phyloP scores from a whole-genome alignment of 2,329 filamentous ascomycete genomes.

The Alternaria sp. region DNA sequence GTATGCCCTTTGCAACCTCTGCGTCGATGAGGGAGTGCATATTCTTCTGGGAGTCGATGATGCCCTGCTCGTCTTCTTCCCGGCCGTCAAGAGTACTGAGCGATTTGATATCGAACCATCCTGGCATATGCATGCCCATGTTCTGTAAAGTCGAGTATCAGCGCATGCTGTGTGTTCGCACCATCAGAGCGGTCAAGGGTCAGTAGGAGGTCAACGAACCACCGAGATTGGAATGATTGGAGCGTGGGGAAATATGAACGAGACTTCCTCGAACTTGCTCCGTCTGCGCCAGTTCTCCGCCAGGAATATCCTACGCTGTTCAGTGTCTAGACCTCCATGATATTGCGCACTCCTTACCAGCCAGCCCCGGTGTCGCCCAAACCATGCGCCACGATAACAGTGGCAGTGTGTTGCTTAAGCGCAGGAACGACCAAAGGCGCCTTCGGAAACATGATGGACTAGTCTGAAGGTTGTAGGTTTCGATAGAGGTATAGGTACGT shows the following conservation, averaged over 20 bases:
- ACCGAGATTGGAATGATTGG: constrained; percentile 85
- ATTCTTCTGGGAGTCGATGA: constrained; percentile 75
- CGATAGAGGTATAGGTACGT: constrained; percentile 18
- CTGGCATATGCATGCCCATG: constrained; percentile 80
- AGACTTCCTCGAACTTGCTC: constrained; percentile 83
- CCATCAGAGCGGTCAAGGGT: not conserved
- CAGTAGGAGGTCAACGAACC: constrained; percentile 58
- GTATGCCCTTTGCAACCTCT: constrained; percentile 82
- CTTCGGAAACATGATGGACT: constrained; percentile 45
- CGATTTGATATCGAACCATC: constrained; percentile 79
- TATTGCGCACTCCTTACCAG: constrained; percentile 63
- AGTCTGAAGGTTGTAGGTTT: constrained; percentile 11
- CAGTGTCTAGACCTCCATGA: constrained; percentile 18
- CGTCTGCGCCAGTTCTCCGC: constrained; percentile 87
- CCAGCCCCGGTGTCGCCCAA: constrained; percentile 81
- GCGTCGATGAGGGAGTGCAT: constrained; percentile 80
- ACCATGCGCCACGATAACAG: constrained; percentile 93
- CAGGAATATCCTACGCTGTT: constrained; percentile 67
- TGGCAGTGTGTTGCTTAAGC: constrained; percentile 84
- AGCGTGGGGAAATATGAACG: constrained; percentile 94
- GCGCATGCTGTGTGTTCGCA: constrained; percentile 3
- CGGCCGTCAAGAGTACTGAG: constrained; percentile 57
- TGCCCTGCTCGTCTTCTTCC: constrained; percentile 74
- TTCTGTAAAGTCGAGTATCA: constrained; percentile 61
- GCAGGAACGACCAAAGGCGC: constrained; percentile 77